phyloP scores from a whole-genome alignment of 2,329 filamentous ascomycete species.

The Diplocarpon mali region DNA sequence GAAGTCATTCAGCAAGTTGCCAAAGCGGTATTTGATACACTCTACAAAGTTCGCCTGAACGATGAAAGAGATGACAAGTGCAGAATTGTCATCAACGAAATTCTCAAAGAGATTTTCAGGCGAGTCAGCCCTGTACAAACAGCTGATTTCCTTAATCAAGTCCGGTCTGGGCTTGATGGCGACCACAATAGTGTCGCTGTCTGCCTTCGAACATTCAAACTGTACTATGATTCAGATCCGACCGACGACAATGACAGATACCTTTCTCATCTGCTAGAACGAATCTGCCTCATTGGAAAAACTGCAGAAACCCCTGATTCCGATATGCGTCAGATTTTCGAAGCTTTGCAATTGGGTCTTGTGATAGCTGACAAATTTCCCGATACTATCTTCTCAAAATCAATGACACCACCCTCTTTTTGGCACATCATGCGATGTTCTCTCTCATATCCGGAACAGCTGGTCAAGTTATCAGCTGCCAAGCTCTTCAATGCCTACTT shows the following conservation, averaged over 20 bases:
- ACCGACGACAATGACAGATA: conserved; percentile 45
- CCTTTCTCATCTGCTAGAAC: conserved; percentile 36
- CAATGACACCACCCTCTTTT: conserved; percentile 43
- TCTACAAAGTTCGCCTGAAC: conserved; percentile 60
- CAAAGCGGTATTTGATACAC: conserved; percentile 70
- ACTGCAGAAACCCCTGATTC: conserved; percentile 40
- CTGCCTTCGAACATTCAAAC: conserved; percentile 68
- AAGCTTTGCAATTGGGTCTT: conserved; percentile 57
- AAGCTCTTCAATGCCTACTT: conserved; percentile 69
- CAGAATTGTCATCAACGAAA: conserved; percentile 64
- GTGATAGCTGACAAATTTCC: conserved; percentile 59
- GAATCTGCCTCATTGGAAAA: conserved; percentile 40
- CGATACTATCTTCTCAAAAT: conserved; percentile 44
- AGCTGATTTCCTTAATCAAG: conserved; percentile 56
- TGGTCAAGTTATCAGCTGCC: conserved; percentile 67
- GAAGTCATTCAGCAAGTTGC: conserved; percentile 75
- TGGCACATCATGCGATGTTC: conserved; percentile 62
- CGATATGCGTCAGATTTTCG: conserved; percentile 65
- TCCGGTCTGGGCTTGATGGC: conserved; percentile 65
- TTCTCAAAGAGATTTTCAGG: conserved; percentile 73
- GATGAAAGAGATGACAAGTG: conserved; percentile 81
- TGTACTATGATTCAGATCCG: conserved; percentile 66
- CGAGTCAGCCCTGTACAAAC: conserved; percentile 63
- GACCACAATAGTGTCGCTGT: conserved; percentile 61
- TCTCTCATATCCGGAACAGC: conserved; percentile 59